These are phyloP conservation scores for Paecilomyces fulvus DNA, from an alignment of 2,329 filamentous ascomycete genomes.

Conservation along the genomic window DNA sequence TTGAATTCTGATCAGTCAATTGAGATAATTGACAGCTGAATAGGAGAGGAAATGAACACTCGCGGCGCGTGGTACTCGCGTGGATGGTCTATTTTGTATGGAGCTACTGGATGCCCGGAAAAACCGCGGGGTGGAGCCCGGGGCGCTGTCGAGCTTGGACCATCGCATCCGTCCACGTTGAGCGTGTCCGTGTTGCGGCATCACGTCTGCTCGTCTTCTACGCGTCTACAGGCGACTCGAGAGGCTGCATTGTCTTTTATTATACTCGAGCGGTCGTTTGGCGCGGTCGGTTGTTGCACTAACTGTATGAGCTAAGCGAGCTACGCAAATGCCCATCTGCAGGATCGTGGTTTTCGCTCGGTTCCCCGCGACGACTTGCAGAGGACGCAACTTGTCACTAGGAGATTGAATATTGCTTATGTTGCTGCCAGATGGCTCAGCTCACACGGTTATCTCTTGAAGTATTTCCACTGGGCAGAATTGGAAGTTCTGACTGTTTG, in stretches of 20 bases:
- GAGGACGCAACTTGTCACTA: background rate
- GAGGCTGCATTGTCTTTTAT: background rate
- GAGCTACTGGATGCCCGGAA: conserved; percentile 4
- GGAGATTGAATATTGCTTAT: background rate
- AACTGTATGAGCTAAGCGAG: background rate
- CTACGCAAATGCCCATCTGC: background rate
- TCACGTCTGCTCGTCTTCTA: conserved; percentile 1
- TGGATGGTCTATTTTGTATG: conserved; percentile 4
- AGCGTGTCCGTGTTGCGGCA: conserved; percentile 5
- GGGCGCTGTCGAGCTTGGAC: conserved; percentile 3
- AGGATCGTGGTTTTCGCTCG: background rate
- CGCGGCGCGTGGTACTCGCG: conserved; percentile 7
- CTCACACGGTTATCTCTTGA: background rate
- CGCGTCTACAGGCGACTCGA: background rate
- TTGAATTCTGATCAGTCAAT: background rate
- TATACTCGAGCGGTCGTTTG: background rate
- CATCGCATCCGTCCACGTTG: conserved; percentile 7
- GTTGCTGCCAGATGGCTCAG: background rate
- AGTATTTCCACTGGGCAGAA: background rate
- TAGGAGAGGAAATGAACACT: background rate
- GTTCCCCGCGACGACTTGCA: too few species aligned
- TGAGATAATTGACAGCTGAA: background rate
- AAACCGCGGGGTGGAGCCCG: conserved; percentile 5
- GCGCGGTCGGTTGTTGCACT: background rate
- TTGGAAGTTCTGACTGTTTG: background rate